Base-by-base conservation (phyloP, 495 filamentous ascomycete genomes). In the Aspergillus baeticus region DNA sequence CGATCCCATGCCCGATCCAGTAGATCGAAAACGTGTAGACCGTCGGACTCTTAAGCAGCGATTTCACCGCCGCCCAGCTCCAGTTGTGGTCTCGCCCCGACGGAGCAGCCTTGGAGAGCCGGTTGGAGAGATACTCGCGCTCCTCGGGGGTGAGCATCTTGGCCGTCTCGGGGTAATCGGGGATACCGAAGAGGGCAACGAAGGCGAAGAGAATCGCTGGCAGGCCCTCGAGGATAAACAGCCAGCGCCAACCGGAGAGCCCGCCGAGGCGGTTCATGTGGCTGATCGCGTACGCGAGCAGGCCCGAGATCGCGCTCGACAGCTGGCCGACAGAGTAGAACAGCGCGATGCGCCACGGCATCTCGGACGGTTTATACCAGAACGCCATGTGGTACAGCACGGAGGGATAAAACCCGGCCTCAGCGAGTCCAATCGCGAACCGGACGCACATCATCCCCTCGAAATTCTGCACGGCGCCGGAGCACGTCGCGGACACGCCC, bases 201-300 rank as follows among this genome's bases (percentile, higher is more conserved):
- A 72, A 48, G 6, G 73, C 63, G 15, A 73, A 58, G 0, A 68
- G 11, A 18, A 77, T 69, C 5, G 74, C 71, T 2, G 73, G 72
- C 6, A 78, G 51, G 0, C 76, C 77, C 61, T 80, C 74, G 3
- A 80, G 50, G 17, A 80, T 59, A 41, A 78, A 79, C 22, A 80
- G 53, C 75, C 75, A 77, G 18, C 73, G 45, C 75, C 75, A 78
- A 7, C 73, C 75, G 14, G 67, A 63, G 0, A 75, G 55, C 0
- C 68, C 73, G 11, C 65, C 65, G 0, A 62, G 38, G 0, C 65
- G 65, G 49, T 75, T 63, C 71, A 75, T 71, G 36, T 69, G 71
- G 17, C 67, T 65, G 43, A 77, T 72, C 3, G 68, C 72, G 22
- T 74, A 74, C 13, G 75, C 75, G 3, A 77, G 60, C 20, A 77